Evolutionary conservation across 2,329 filamentous ascomycete species (phyloP), one percentile per base, ranked within the genome.

Genomic region (Tympanopsis confertula): DNA sequence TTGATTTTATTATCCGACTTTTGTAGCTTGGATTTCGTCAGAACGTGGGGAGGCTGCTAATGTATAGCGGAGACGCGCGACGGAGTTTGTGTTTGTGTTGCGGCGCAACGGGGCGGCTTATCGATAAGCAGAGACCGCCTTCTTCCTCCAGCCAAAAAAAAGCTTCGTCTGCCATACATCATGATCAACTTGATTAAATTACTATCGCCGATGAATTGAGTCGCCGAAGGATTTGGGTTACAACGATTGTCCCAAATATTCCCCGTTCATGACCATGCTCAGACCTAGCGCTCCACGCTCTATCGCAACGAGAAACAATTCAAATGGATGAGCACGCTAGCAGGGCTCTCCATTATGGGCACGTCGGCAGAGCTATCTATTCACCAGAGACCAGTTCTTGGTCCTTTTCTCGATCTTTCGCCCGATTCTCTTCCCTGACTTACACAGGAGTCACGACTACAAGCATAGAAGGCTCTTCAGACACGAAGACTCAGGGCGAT

Each of bases 281-380:
- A 28, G 26, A 7, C n/a, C n/a, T 17, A 36, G 20, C 13, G 22
- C 26, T 17, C 5, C 20, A 19, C 17, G 15, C 30, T 41, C 35
- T 35, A 40, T 35, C 35, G 43, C 47, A 35, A 55, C 46, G 44
- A 48, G 45, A 43, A 52, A 50, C 50, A 59, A 59, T 55, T 68
- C 71, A 49, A 59, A 78, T 78, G 73, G 68, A 66, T 76, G 68
- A 76, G 45, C 52, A 54, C 44, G 50, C 54, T 32, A 50, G 55
- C 35, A 54, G 55, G 54, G 61, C 65, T 61, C 65, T 76, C 38
- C 67, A 68, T 42, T 76, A 73, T 56, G 73, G 73, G 57, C 69
- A 74, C 48, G 57, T 72, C 39, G 72, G 72, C 46, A 58, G 57
- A 44, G 58, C 65, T 35, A 47, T 52, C n/a, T 78, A 76, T 50